Base-by-base conservation (phyloP, 345 rosid genomes). In the Aurinia saxatilis region DNA sequence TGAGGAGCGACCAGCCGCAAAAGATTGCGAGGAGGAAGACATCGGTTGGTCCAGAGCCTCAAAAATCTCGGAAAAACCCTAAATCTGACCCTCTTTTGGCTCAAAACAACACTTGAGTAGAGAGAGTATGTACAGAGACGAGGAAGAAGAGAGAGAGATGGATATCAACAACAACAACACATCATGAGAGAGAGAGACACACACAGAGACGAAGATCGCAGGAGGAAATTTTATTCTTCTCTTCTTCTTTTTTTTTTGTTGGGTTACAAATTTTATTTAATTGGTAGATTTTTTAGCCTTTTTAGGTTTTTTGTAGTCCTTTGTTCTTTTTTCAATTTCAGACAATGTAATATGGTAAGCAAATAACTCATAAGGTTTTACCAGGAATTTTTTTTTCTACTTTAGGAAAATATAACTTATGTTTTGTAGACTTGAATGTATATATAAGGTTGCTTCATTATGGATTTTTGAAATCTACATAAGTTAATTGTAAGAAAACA, bases 11-110 rank as follows among this genome's bases (percentile, higher is more conserved):
- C 51, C 84, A 67, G 49, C 71, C 81, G 39, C 73, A 50, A 77
- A 71, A 73, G 66, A 67, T 82, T 84, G 96, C 50, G 86, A 69
- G 47, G 83, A 61, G 55, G 83, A 70, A 57, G 91, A 88, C 96
- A 86, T 84, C 18, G 45, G 19, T 41, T 36, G 41, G 48, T 7
- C 49, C 45, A 23, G 55, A 54, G 57, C 37, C 29, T 6, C 44
- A 51, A 44, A 63, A 71, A 49, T 47, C 61, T 42, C 45, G 19
- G 42, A 42, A 50, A 71, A 63, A 71, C 75, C 75, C 75, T 71
- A 65, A 65, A 71, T 71, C 66, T 64, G 55, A 57, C 16, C 55
- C 65, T 27, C 23, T 16, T 14, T 30, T 17, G 25, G 7, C 30
- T 46, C 52, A 55, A n/a, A 7, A 48, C 46, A 39, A 70, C 51